Evolutionary conservation across 495 filamentous ascomycete genomes (phyloP).

Genomic region (Penicillium diatomitis): DNA sequence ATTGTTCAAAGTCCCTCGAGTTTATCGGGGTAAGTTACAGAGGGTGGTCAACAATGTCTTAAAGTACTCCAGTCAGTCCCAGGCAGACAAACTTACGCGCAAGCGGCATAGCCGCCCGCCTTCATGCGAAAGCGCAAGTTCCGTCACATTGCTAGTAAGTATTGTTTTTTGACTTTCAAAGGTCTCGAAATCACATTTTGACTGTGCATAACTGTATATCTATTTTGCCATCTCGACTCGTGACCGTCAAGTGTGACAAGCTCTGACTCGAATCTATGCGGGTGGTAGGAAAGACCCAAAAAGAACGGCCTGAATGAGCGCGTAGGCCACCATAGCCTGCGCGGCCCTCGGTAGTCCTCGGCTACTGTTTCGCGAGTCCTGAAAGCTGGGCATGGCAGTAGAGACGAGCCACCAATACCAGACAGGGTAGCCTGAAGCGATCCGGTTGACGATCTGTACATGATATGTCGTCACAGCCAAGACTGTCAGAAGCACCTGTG

Average conservation of each 20-base stretch:
- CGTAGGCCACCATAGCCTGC: slow-evolving; percentile 71
- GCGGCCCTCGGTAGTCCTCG: slow-evolving; percentile 29
- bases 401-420: slow-evolving; percentile 78
- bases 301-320: slow-evolving; percentile 66
- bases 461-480: slow-evolving; percentile 74
- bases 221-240: no score
- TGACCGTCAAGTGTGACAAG: no score
- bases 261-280: slow-evolving; percentile 37
- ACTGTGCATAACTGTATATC: no score
- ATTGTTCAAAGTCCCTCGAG: no score
- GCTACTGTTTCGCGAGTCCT: slow-evolving; percentile 11
- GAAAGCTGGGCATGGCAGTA: slow-evolving; percentile 17
- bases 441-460: slow-evolving; percentile 84
- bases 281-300: slow-evolving; percentile 93
- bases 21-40: no score
- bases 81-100: slow-evolving; percentile 11
- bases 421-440: slow-evolving; percentile 80
- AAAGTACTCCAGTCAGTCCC: background rate
- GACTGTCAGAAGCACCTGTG: slow-evolving; percentile 62
- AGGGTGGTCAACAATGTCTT: background rate
- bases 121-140: no score
- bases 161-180: no score
- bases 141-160: no score
- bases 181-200: no score
- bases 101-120: background rate